Evolutionary conservation across 2,329 filamentous ascomycete genomes (phyloP).

Genomic region (Fusarium verticillioides): DNA sequence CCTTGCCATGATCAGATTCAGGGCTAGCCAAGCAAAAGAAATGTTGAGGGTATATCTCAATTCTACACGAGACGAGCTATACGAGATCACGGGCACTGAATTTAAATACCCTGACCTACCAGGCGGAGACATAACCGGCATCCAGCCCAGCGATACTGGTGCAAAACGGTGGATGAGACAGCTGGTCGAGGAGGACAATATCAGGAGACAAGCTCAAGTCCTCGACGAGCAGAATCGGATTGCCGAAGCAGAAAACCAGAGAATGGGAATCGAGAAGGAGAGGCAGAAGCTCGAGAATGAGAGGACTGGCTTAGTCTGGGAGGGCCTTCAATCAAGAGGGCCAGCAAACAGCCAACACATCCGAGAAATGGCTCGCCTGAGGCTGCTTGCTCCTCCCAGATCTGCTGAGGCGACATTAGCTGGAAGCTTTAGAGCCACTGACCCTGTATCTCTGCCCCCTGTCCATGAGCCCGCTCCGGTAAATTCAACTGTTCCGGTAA

Average conservation of each 20-base stretch:
- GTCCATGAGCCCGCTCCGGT: not conserved
- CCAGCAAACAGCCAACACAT: not conserved
- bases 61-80: constrained; percentile 3
- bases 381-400: not conserved
- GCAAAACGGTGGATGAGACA: constrained; percentile 16
- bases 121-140: not conserved
- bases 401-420: not conserved
- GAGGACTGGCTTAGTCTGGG: not conserved
- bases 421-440: not conserved
- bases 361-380: not conserved
- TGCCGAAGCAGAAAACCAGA: not conserved
- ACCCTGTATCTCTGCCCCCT: not conserved
- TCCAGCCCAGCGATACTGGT: not conserved
- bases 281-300: not conserved
- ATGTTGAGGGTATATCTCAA: not conserved
- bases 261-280: not conserved
- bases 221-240: not conserved
- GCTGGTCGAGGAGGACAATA: constrained; percentile 3
- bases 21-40: not conserved
- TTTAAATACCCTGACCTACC: not conserved
- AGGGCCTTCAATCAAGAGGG: not conserved
- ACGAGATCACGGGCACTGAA: not conserved
- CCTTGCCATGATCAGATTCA: not conserved
- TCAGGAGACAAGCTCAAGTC: not conserved
- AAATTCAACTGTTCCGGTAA: not conserved